Percentiles rank a stretch among this genome's conserved stretches.
These are phyloP conservation scores for Cladophialophora chaetospira DNA, from an alignment of 2,329 filamentous ascomycete genomes.

Conservation along the genomic window DNA sequence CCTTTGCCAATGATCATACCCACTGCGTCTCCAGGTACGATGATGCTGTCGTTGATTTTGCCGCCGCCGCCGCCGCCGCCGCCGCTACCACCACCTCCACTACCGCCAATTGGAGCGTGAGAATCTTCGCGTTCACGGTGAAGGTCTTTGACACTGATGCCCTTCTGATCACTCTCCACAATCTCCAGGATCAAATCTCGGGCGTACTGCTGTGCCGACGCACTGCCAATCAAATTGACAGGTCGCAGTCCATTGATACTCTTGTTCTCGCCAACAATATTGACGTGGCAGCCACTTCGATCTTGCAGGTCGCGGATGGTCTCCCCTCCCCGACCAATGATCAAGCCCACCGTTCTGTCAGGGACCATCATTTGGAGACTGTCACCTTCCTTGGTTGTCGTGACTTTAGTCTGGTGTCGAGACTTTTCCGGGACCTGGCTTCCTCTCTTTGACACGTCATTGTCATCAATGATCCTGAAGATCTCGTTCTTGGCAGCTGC, in stretches of 20 bases:
- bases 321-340: conserved; percentile 90
- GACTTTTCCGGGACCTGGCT: conserved; percentile 21
- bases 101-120: too few species aligned
- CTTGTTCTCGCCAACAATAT: conserved; percentile 91
- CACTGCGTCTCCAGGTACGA: conserved; percentile 85
- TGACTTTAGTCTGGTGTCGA: conserved; percentile 28
- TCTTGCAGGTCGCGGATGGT: conserved; percentile 92
- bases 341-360: conserved; percentile 86
- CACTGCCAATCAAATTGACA: conserved; percentile 83
- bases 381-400: conserved; percentile 68
- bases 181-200: conserved; percentile 92
- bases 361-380: conserved; percentile 93
- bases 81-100: too few species aligned
- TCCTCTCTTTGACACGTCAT: conserved; percentile 58
- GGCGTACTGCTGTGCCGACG: conserved; percentile 71
- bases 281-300: conserved; percentile 89
- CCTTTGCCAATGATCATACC: conserved; percentile 96
- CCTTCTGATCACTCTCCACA: conserved; percentile 74
- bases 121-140: conserved; percentile 45
- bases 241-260: conserved; percentile 86
- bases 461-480: conserved; percentile 84
- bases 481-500: conserved; percentile 80
- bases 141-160: conserved; percentile 36
- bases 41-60: conserved; percentile 79
- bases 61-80: conserved; percentile 6